phyloP scores from a whole-genome alignment of 345 rosid species.

The Abelmoschus esculentus region DNA sequence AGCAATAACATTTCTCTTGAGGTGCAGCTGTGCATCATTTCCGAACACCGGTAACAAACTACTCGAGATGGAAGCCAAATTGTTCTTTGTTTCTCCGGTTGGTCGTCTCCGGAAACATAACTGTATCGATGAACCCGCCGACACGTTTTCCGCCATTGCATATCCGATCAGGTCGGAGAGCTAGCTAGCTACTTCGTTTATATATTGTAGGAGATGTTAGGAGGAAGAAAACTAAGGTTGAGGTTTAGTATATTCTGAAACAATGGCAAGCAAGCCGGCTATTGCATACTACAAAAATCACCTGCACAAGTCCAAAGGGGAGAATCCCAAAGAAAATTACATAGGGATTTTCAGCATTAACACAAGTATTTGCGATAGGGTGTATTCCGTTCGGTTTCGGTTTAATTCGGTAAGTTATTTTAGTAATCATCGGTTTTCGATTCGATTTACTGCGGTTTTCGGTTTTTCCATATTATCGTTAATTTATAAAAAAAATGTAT shows the following conservation, averaged over 20 bases:
- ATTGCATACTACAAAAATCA: background rate
- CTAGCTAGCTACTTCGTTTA: no score
- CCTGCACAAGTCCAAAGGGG: background rate
- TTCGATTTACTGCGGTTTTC: no score
- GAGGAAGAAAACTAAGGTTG: background rate
- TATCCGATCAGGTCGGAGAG: background rate
- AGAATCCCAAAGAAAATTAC: background rate
- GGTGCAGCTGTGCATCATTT: constrained; percentile 36
- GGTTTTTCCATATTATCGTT: no score
- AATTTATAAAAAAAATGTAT: no score
- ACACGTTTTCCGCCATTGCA: constrained; percentile 20
- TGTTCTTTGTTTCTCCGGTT: constrained; percentile 43
- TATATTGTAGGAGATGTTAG: background rate
- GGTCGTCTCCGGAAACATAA: constrained; percentile 47
- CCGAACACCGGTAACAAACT: constrained; percentile 89
- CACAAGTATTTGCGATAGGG: no score
- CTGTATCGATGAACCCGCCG: constrained; percentile 45
- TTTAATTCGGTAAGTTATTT: no score
- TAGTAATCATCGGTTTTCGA: no score
- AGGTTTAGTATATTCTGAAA: background rate
- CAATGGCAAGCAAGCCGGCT: background rate
- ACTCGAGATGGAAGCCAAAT: constrained; percentile 67
- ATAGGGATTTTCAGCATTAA: background rate
- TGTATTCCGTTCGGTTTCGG: no score
- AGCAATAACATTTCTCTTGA: constrained; percentile 48